These are phyloP conservation scores for Thielaviopsis musarum DNA, from an alignment of 2,329 filamentous ascomycete species.

Conservation along the genomic window DNA sequence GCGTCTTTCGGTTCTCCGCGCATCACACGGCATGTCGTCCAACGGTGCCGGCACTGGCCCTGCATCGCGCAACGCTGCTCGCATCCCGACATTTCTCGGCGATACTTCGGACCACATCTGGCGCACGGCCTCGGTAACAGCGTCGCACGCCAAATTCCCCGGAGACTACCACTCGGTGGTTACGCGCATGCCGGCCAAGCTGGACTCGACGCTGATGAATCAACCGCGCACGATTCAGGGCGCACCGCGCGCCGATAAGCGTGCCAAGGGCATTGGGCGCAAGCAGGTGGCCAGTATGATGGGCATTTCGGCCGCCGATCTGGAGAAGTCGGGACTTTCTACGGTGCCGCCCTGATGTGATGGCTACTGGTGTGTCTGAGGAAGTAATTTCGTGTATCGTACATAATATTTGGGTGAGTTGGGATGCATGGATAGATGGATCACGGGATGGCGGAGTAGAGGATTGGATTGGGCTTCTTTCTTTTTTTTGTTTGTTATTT, in stretches of 20 bases:
- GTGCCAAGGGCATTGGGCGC: slow-evolving; percentile 32
- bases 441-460: not conserved
- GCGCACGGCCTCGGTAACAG: slow-evolving; percentile 47
- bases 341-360: not conserved
- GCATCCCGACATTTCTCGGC: slow-evolving; percentile 43
- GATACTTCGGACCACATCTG: slow-evolving; percentile 67
- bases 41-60: slow-evolving; percentile 14
- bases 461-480: not conserved
- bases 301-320: slow-evolving; percentile 23
- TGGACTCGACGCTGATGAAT: slow-evolving; percentile 78
- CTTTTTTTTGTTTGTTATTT: not conserved
- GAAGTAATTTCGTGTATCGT: not conserved
- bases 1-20: slow-evolving; percentile 41
- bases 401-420: slow-evolving; percentile 2
- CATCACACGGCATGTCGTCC: slow-evolving; percentile 27
- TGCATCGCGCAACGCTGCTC: slow-evolving; percentile 19
- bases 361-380: not conserved
- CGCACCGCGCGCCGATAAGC: slow-evolving; percentile 47
- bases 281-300: slow-evolving; percentile 39
- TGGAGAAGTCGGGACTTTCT: slow-evolving; percentile 10
- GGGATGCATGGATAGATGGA: not conserved
- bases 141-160: slow-evolving; percentile 43
- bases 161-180: slow-evolving; percentile 45
- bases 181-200: slow-evolving; percentile 57
- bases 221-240: slow-evolving; percentile 83